Evolutionary conservation across 208 protist genomes (phyloP).

Genomic region (Eutreptiella sp.): DNA sequence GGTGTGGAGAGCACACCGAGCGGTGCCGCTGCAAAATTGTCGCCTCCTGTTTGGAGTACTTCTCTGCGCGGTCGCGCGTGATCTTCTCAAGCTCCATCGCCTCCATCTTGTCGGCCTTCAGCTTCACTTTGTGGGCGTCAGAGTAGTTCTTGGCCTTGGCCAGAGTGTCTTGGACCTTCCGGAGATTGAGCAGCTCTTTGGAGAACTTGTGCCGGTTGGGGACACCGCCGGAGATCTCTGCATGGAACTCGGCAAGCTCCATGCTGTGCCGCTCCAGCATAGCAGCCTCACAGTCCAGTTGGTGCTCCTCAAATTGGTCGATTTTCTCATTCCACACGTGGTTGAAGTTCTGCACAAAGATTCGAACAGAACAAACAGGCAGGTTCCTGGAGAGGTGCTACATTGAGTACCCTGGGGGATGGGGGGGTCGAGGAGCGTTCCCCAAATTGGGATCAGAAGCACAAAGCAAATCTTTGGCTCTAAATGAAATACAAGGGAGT

Average conservation of each 20-base stretch:
- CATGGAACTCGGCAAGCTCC: slow-evolving; percentile 62
- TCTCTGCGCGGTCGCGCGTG: slow-evolving; percentile 43
- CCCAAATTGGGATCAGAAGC: too few relatives aligned
- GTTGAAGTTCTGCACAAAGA: slow-evolving; percentile 73
- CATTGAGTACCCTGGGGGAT: too few relatives aligned
- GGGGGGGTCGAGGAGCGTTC: too few relatives aligned
- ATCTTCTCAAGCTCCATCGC: slow-evolving; percentile 58
- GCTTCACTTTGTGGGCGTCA: slow-evolving; percentile 63
- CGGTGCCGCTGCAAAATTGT: slow-evolving; percentile 57
- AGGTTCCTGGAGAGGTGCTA: too few relatives aligned
- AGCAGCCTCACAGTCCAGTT: slow-evolving; percentile 60
- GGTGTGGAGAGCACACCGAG: too few relatives aligned
- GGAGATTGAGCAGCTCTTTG: slow-evolving; percentile 60
- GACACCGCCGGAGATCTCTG: slow-evolving; percentile 53
- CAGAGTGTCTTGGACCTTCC: slow-evolving; percentile 66
- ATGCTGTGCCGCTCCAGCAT: slow-evolving; percentile 76
- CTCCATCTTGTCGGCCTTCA: slow-evolving; percentile 63
- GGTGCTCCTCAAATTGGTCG: slow-evolving; percentile 68
- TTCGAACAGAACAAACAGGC: too few relatives aligned
- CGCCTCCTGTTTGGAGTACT: slow-evolving; percentile 57
- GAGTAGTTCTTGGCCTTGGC: slow-evolving; percentile 76
- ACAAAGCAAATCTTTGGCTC: too few relatives aligned
- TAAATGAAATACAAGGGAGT: too few relatives aligned
- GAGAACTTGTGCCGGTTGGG: slow-evolving; percentile 56
- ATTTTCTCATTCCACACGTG: slow-evolving; percentile 77